Evolutionary conservation across 1,139 yeast species (phyloP), one percentile per base, ranked within the genome.

Genomic region (Lodderomyces elongisporus): DNA sequence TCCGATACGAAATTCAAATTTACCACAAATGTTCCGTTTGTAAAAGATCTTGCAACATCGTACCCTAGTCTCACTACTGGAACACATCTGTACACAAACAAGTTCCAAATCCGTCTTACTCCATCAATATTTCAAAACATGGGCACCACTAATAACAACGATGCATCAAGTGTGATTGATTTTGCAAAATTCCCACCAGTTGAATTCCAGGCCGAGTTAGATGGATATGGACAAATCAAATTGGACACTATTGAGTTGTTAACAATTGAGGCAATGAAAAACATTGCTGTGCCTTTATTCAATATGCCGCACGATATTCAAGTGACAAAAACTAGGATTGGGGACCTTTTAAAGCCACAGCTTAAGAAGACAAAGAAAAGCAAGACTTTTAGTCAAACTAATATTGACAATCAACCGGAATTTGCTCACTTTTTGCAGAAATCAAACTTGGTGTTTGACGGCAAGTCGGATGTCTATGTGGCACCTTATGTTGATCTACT

Each of bases 371-470:
- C 13, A 15, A 20, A 4, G 25, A 18, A 13, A 4, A 25, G 12
- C 10, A n/a, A n/a, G n/a, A n/a, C n/a, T n/a, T n/a, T n/a, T n/a
- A n/a, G n/a, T n/a, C n/a, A n/a, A n/a, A n/a, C n/a, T n/a, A n/a
- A n/a, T n/a, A n/a, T n/a, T n/a, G n/a, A n/a, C n/a, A 34, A 39
- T 14, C 83, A 77, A 45, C 77, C 75, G 0, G 79, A 77, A 1
- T 43, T 76, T n/a, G 47, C 47, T 18, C 40, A 47, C 14, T 77
- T 70, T 43, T 54, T 76, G 37, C 44, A 52, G 14, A 43, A 54
- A 4, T 62, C 70, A 25, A 47, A 51, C 15, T 53, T 75, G 24
- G 65, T 65, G 34, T 66, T 71, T 41, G 55, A 62, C 17, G 74
- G 74, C 3, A 43, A 21, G 4, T 14, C 44, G 18, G 40, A 39